These are phyloP conservation scores for Verbena officinalis DNA, from an alignment of 257 asterid species.

Conservation along the genomic window DNA sequence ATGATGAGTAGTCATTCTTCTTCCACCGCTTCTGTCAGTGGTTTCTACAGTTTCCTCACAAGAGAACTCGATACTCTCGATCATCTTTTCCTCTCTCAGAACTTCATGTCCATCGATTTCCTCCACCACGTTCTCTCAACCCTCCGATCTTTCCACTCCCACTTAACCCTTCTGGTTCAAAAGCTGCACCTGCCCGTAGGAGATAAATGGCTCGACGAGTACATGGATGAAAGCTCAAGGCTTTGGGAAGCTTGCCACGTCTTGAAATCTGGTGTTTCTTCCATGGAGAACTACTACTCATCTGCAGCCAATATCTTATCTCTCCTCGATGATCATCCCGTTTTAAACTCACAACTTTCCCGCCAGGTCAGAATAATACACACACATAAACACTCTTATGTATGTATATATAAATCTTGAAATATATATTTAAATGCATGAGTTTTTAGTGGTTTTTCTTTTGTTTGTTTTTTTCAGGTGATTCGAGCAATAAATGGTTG, in stretches of 20 bases:
- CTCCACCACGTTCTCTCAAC: slow-evolving; percentile 64
- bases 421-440: too few relatives aligned
- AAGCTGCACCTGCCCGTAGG: slow-evolving; percentile 66
- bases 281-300: slow-evolving; percentile 57
- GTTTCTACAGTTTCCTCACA: slow-evolving; percentile 58
- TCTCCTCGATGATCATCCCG: slow-evolving; percentile 45
- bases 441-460: too few relatives aligned
- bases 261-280: slow-evolving; percentile 56
- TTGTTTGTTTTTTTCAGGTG: slow-evolving; percentile 34
- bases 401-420: too few relatives aligned
- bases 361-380: slow-evolving; percentile 55
- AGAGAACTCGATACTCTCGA: slow-evolving; percentile 64
- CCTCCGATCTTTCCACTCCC: slow-evolving; percentile 63
- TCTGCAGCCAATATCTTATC: slow-evolving; percentile 44
- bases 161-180: slow-evolving; percentile 50
- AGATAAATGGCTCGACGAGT: slow-evolving; percentile 77
- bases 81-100: slow-evolving; percentile 48
- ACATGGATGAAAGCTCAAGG: slow-evolving; percentile 82
- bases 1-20: slow-evolving; percentile 74
- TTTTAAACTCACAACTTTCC: slow-evolving; percentile 57
- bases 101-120: slow-evolving; percentile 62
- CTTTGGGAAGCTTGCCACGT: slow-evolving; percentile 74
- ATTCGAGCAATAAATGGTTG: slow-evolving; percentile 51
- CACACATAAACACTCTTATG: too few relatives aligned
- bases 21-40: slow-evolving; percentile 55